A percentile compares a stretch with the other conserved stretches of the same genome.
Evolutionary conservation across 352 stramenopile species (phyloP).

Genomic region (Nothophytophthora sp.): DNA sequence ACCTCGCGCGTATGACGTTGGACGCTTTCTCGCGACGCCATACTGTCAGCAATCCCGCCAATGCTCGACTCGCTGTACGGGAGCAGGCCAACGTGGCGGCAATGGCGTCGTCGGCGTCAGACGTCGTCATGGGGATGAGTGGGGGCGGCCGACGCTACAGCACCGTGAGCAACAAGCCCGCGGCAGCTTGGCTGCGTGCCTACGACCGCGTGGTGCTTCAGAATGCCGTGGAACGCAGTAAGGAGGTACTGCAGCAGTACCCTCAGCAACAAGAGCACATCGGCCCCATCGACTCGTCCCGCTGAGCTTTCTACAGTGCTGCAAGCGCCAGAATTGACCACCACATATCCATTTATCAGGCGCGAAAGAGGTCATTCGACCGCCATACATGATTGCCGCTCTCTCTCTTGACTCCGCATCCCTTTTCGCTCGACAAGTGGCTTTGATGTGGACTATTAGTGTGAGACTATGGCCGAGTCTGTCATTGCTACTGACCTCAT

Average conservation of each 20-base stretch:
- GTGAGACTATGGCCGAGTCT: no score
- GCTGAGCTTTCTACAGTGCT: slow-evolving; percentile 4
- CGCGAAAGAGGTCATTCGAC: no score
- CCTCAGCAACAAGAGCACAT: slow-evolving; percentile 20
- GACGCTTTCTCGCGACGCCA: slow-evolving; percentile 53
- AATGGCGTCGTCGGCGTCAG: slow-evolving; percentile 23
- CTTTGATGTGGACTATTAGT: not conserved
- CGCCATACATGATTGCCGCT: no score
- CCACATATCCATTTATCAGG: no score
- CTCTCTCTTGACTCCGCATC: not conserved
- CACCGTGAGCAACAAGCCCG: slow-evolving; percentile 17
- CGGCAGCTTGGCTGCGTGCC: slow-evolving; percentile 58
- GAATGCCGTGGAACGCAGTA: slow-evolving; percentile 68
- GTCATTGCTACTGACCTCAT: no score
- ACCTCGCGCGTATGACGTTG: slow-evolving; percentile 67
- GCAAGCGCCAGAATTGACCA: no score
- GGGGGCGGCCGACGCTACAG: slow-evolving; percentile 17
- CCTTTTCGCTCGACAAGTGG: not conserved
- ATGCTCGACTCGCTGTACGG: slow-evolving; percentile 2
- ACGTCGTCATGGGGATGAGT: slow-evolving; percentile 18
- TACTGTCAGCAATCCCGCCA: slow-evolving; percentile 1
- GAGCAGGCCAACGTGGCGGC: slow-evolving; percentile 12
- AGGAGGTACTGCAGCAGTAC: slow-evolving; percentile 40
- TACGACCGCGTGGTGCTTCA: slow-evolving; percentile 72
- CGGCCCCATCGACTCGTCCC: slow-evolving; percentile 9